Percentiles rank a stretch among this genome's conserved stretches.
phyloP scores from a whole-genome alignment of 768 basidiomycete species.

The Rhodosporidiobolus sp. region DNA sequence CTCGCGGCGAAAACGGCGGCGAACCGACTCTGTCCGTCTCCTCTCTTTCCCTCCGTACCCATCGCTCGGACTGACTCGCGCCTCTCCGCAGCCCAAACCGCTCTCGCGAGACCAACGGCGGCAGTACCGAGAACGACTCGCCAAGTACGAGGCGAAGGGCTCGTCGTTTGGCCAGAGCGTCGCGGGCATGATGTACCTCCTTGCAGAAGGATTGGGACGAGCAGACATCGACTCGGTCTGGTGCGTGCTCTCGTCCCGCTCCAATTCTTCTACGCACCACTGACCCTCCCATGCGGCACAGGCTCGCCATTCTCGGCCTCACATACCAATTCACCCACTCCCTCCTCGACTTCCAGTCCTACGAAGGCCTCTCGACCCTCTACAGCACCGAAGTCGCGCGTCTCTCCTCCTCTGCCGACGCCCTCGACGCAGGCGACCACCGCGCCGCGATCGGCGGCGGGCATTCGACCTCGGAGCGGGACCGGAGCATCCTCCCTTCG shows the following conservation, averaged over 20 bases:
- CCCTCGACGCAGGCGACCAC: slow-evolving; percentile 25
- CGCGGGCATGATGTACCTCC: slow-evolving; percentile 78
- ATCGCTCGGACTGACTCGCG: not conserved
- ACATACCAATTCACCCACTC: slow-evolving; percentile 88
- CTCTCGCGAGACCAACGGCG: slow-evolving; percentile 70
- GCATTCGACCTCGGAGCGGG: slow-evolving; percentile 55
- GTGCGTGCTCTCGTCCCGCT: slow-evolving; percentile 53
- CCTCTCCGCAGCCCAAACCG: slow-evolving; percentile 53
- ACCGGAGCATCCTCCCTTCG: slow-evolving; percentile 71
- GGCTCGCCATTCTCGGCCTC: slow-evolving; percentile 88
- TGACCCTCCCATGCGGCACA: slow-evolving; percentile 45
- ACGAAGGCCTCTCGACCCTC: slow-evolving; percentile 73
- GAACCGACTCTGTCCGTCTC: slow-evolving; percentile 50
- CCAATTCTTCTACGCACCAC: not conserved
- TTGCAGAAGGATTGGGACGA: slow-evolving; percentile 84
- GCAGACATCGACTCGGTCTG: slow-evolving; percentile 92
- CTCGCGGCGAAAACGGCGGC: slow-evolving; percentile 59
- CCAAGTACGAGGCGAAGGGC: slow-evolving; percentile 79
- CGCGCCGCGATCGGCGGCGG: slow-evolving; percentile 34
- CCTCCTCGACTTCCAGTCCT: slow-evolving; percentile 78
- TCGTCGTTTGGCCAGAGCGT: slow-evolving; percentile 87
- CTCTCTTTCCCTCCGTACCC: not conserved
- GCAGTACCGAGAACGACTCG: slow-evolving; percentile 61
- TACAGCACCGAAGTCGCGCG: slow-evolving; percentile 90
- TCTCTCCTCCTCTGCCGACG: slow-evolving; percentile 50